A percentile compares a stretch with the other conserved stretches of the same genome.
Conservation (phyloP, 2,329 filamentous ascomycete species). For the Pseudogymnoascus sp. region DNA sequence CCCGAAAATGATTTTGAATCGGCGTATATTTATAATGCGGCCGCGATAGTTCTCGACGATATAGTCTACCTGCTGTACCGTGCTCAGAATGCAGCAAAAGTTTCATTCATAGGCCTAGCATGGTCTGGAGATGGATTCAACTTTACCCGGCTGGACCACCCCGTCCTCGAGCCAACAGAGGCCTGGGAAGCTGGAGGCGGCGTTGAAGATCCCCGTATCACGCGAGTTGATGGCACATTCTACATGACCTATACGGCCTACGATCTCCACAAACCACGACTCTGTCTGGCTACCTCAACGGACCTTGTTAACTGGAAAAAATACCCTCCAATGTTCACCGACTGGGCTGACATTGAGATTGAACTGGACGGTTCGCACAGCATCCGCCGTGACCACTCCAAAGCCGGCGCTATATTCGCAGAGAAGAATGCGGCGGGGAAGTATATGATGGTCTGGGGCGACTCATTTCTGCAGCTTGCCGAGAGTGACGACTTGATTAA, state of each 20-base stretch:
- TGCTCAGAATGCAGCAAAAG: conserved; percentile 28
- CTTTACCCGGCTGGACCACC: conserved; percentile 28
- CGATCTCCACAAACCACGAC: conserved; percentile 24
- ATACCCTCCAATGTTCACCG: conserved; percentile 23
- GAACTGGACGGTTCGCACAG: conserved; percentile 18
- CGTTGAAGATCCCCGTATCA: conserved; percentile 30
- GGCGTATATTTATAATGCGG: conserved; percentile 23
- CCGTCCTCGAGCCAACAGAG: conserved; percentile 28
- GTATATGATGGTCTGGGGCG: conserved; percentile 30
- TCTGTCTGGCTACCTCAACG: conserved; percentile 30
- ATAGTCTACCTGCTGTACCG: conserved; percentile 30
- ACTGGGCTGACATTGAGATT: conserved; percentile 12
- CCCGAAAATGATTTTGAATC: conserved; percentile 20
- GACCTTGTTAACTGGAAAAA: conserved; percentile 31
- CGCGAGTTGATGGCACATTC: conserved; percentile 29
- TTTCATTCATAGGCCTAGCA: conserved; percentile 29
- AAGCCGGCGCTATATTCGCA: conserved; percentile 23
- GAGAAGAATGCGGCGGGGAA: conserved; percentile 24
- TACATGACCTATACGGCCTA: conserved; percentile 32
- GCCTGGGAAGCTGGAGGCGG: conserved; percentile 27
- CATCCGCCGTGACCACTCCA: conserved; percentile 12
- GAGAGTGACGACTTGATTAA: conserved; percentile 26
- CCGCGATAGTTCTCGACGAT: conserved; percentile 25
- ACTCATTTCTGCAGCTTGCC: conserved; percentile 25
- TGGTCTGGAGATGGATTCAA: conserved; percentile 29